Evolutionary conservation across 768 basidiomycete species (phyloP).

Genomic region (Lactifluus subvellereus): DNA sequence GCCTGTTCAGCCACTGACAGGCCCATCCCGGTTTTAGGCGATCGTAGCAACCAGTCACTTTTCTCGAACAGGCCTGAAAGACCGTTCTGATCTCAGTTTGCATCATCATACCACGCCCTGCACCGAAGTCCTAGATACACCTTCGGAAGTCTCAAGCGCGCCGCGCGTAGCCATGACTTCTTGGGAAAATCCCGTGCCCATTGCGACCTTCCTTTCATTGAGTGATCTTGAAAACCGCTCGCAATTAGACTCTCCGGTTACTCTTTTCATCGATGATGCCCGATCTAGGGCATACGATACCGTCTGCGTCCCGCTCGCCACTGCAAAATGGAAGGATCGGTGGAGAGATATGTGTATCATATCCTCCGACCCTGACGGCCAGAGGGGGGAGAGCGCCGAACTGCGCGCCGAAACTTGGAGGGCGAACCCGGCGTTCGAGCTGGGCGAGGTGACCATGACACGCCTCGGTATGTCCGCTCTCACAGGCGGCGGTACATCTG

Average conservation of each 20-base stretch:
- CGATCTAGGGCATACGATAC: conserved; percentile 65
- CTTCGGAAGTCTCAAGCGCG: not conserved
- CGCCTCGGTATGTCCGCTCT: conserved; percentile 60
- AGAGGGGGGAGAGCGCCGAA: conserved; percentile 41
- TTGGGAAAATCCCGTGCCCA: conserved; percentile 28
- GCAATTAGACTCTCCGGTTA: conserved; percentile 14
- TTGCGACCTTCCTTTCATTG: conserved; percentile 21
- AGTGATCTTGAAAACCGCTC: conserved; percentile 14
- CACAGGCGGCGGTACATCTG: conserved; percentile 9
- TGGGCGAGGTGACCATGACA: conserved; percentile 85
- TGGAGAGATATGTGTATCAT: conserved; percentile 89
- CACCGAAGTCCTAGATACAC: not conserved
- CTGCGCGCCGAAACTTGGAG: conserved; percentile 83
- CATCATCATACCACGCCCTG: not conserved
- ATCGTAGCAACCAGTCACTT: conserved; percentile 5
- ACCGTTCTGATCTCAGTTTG: not conserved
- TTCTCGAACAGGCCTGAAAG: not conserved
- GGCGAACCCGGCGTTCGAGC: conserved; percentile 66
- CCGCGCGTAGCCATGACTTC: conserved; percentile 25
- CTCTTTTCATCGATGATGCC: conserved; percentile 47
- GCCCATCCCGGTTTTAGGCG: not conserved
- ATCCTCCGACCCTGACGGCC: conserved; percentile 39
- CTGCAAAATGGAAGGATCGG: conserved; percentile 74
- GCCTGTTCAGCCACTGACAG: not conserved
- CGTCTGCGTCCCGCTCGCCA: conserved; percentile 85